A percentile compares a stretch with the other conserved stretches of the same genome.
phyloP scores from a whole-genome alignment of 83 land plant genomes.

The Diphasiastrum complanatum region DNA sequence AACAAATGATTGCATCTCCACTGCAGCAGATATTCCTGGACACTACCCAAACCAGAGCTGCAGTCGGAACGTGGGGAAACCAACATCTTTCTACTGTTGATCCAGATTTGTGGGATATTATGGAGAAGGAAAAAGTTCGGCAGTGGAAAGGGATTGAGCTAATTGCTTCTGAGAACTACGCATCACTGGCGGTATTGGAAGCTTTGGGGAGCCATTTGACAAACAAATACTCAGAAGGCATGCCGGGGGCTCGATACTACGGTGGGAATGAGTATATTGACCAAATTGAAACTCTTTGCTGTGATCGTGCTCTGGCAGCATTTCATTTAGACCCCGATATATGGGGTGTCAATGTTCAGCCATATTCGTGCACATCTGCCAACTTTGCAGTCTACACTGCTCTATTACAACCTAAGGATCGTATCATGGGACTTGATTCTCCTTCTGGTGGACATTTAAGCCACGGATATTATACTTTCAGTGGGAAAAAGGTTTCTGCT shows the following conservation, averaged over 20 bases:
- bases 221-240: conserved; percentile 90
- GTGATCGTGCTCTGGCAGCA: conserved; percentile 64
- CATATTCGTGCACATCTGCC: conserved; percentile 89
- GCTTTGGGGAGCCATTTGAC: conserved; percentile 91
- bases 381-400: conserved; percentile 95
- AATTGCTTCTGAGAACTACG: conserved; percentile 89
- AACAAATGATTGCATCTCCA: too few species aligned
- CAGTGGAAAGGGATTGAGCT: conserved; percentile 62
- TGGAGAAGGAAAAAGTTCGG: conserved; percentile 81
- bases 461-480: conserved; percentile 76
- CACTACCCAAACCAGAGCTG: too few species aligned
- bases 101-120: conserved; percentile 56
- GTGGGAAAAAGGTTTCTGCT: conserved; percentile 83
- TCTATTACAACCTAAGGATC: conserved; percentile 65
- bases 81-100: conserved; percentile 51
- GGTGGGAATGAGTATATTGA: conserved; percentile 86
- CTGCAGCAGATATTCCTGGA: too few species aligned
- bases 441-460: conserved; percentile 87
- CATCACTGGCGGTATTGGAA: conserved; percentile 81
- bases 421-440: conserved; percentile 91
- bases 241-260: conserved; percentile 80
- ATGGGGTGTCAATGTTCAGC: conserved; percentile 99
- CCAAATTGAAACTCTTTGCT: conserved; percentile 68
- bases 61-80: conserved; percentile 72
- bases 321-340: conserved; percentile 58